Percentiles rank a stretch among this genome's conserved stretches.
phyloP scores from a whole-genome alignment of 2,329 filamentous ascomycete genomes.

The Cladophialophora carrionii region DNA sequence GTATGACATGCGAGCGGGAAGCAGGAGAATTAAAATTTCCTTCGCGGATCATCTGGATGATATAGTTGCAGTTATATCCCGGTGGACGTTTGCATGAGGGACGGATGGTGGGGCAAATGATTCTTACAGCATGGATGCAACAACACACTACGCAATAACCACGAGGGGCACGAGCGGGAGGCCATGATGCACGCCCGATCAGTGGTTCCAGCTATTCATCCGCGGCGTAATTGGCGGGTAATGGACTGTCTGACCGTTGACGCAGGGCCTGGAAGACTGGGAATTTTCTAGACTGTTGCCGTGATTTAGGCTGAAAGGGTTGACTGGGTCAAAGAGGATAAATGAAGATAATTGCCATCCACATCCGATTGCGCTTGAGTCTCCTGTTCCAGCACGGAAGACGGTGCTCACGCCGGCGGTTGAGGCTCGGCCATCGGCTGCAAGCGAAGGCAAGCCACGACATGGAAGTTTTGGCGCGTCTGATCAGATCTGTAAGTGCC shows the following conservation, averaged over 20 bases:
- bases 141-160: constrained; percentile 16
- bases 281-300: constrained; percentile 18
- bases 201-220: constrained; percentile 7
- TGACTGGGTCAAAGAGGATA: constrained; percentile 20
- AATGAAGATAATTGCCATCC: constrained; percentile 15
- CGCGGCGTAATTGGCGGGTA: constrained; percentile 16
- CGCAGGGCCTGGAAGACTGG: constrained; percentile 6
- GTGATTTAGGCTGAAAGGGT: constrained; percentile 21
- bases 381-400: constrained; percentile 14
- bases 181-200: constrained; percentile 2
- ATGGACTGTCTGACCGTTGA: constrained; percentile 1
- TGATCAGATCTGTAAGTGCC: constrained; percentile 6
- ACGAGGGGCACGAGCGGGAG: constrained; percentile 15
- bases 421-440: constrained; percentile 12
- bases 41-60: constrained; percentile 16
- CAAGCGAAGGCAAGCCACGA: background rate
- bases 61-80: constrained; percentile 33
- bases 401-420: constrained; percentile 1
- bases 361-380: background rate
- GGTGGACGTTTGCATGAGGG: constrained; percentile 11
- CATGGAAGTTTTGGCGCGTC: background rate
- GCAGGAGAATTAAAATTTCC: constrained; percentile 10
- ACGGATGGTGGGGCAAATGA: constrained; percentile 15
- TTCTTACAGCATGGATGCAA: constrained; percentile 17
- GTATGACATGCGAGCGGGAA: constrained; percentile 27